phyloP scores from a whole-genome alignment of 345 rosid genomes.

The Populus pruinosa region DNA sequence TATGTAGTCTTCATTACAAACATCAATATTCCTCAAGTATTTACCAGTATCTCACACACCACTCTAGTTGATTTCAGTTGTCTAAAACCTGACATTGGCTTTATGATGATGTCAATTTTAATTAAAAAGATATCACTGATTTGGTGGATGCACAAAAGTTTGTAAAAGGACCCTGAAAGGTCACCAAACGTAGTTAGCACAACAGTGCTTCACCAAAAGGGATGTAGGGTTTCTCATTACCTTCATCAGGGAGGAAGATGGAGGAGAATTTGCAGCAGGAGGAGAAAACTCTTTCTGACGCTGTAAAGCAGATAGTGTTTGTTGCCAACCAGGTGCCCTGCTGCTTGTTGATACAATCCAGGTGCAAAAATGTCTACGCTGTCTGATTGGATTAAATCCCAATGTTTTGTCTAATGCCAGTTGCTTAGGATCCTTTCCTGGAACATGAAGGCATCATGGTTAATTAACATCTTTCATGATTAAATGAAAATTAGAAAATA shows the following conservation, averaged over 20 bases:
- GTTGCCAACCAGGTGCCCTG: constrained; percentile 77
- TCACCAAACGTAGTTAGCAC: neutral
- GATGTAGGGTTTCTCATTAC: constrained; percentile 28
- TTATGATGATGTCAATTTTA: neutral
- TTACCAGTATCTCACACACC: neutral
- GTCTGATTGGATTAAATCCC: constrained; percentile 88
- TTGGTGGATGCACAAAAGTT: neutral
- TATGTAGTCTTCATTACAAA: neutral
- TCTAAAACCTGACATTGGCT: neutral
- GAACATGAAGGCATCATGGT: constrained; percentile 16
- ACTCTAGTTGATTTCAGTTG: neutral
- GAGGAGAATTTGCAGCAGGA: constrained; percentile 34
- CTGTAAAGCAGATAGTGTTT: constrained; percentile 70
- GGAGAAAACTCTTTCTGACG: constrained; percentile 43
- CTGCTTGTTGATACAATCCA: constrained; percentile 68
- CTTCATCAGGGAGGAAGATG: constrained; percentile 53
- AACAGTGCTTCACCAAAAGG: neutral
- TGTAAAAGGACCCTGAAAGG: neutral
- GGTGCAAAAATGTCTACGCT: constrained; percentile 92
- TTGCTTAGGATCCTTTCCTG: constrained; percentile 36
- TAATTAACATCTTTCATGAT: neutral
- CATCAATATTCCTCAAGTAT: neutral
- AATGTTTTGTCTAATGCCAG: constrained; percentile 36
- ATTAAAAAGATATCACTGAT: neutral
- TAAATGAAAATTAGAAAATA: constrained; percentile 6